phyloP scores from a whole-genome alignment of 129 eudicot species.

The Pseudognaphalium luteoalbum region DNA sequence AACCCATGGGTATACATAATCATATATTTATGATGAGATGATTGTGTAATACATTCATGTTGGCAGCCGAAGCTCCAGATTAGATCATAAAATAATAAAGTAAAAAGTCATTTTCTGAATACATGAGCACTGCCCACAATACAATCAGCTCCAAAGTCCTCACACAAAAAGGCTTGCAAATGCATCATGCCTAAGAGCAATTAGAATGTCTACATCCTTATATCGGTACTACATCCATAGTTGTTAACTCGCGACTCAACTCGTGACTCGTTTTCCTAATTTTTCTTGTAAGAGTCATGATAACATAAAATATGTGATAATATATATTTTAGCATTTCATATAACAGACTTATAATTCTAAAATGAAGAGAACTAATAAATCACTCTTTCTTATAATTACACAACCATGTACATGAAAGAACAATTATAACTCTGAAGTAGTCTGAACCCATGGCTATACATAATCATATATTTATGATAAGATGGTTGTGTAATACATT shows the following conservation, averaged over 20 bases:
- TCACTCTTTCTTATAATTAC: not conserved
- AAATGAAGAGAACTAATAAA: not conserved
- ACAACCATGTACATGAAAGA: not conserved
- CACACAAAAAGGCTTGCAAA: not conserved
- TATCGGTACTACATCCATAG: too few species aligned
- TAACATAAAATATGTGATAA: not conserved
- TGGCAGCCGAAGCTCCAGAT: not conserved
- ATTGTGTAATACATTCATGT: not conserved
- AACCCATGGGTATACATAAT: too few species aligned
- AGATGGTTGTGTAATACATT: not conserved
- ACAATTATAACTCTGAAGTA: not conserved
- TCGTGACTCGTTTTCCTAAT: too few species aligned
- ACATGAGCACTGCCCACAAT: not conserved
- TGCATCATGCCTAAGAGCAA: not conserved
- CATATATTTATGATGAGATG: not conserved
- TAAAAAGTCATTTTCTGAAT: not conserved
- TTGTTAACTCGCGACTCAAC: too few species aligned
- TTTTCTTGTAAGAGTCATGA: not conserved
- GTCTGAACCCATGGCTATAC: too few species aligned
- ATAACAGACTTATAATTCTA: not conserved
- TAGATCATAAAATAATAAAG: too few species aligned
- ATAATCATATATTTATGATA: not conserved
- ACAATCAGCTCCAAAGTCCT: not conserved
- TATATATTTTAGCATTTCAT: not conserved
- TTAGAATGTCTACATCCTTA: too few species aligned